Percentiles rank a stretch among this genome's conserved stretches.
These are phyloP conservation scores for Naegleria lovaniensis DNA, from an alignment of 208 protist genomes.

Conservation along the genomic window DNA sequence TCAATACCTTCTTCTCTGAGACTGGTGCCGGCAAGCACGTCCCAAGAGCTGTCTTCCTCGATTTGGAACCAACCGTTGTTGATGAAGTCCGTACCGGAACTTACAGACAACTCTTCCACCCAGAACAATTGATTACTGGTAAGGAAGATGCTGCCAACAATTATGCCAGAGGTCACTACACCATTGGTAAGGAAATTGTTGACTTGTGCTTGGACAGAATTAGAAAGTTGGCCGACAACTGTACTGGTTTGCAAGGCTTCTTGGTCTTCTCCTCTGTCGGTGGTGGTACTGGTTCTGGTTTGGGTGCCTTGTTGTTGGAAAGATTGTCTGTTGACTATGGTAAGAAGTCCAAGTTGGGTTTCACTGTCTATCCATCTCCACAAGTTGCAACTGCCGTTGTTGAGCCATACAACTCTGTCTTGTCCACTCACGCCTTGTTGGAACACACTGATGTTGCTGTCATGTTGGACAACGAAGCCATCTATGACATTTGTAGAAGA, in stretches of 20 bases:
- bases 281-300: slow-evolving; percentile 96
- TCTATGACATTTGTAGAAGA: slow-evolving; percentile 87
- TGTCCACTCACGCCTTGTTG: slow-evolving; percentile 84
- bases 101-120: slow-evolving; percentile 92
- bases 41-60: slow-evolving; percentile 86
- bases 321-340: slow-evolving; percentile 94
- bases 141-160: slow-evolving; percentile 98
- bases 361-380: slow-evolving; percentile 87
- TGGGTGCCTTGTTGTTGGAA: slow-evolving; percentile 91
- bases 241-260: slow-evolving; percentile 97
- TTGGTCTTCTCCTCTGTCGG: slow-evolving; percentile 95
- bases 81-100: slow-evolving; percentile 89
- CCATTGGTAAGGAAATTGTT: slow-evolving; percentile 92
- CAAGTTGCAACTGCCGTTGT: slow-evolving; percentile 89
- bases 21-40: slow-evolving; percentile 82
- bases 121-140: slow-evolving; percentile 91
- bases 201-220: slow-evolving; percentile 87
- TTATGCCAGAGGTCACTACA: slow-evolving; percentile 96
- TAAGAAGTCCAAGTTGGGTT: slow-evolving; percentile 95
- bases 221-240: slow-evolving; percentile 93
- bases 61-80: slow-evolving; percentile 93
- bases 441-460: slow-evolving; percentile 85
- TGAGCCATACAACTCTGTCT: slow-evolving; percentile 94
- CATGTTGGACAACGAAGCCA: slow-evolving; percentile 92
- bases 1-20: slow-evolving; percentile 79